phyloP scores from a whole-genome alignment of 129 eudicot species.

The Saposhnikovia divaricata region DNA sequence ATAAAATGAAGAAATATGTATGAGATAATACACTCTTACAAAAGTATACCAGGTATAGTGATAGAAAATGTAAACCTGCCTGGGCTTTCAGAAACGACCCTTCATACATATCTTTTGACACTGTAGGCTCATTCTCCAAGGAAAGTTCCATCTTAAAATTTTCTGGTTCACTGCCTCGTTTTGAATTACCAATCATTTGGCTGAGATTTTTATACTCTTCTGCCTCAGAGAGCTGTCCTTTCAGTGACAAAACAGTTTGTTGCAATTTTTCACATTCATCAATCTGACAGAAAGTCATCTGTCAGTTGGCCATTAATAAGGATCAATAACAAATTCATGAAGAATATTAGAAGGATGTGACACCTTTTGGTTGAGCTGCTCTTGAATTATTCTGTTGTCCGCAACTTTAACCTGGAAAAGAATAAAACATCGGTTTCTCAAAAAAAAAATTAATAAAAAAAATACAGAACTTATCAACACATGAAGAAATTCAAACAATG shows the following conservation, averaged over 20 bases:
- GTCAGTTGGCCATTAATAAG: slow-evolving; percentile 7
- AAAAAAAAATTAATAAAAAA: neutral
- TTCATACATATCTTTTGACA: slow-evolving; percentile 31
- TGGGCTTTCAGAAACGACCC: slow-evolving; percentile 48
- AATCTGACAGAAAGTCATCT: slow-evolving; percentile 33
- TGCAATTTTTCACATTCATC: slow-evolving; percentile 66
- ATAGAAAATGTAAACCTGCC: slow-evolving; percentile 37
- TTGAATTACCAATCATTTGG: slow-evolving; percentile 21
- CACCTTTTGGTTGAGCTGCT: slow-evolving; percentile 91
- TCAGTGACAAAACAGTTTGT: slow-evolving; percentile 54
- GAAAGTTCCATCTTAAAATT: slow-evolving; percentile 20
- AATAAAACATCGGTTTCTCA: slow-evolving; percentile 11
- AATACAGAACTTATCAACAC: neutral
- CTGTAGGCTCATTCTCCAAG: slow-evolving; percentile 24
- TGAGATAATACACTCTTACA: neutral
- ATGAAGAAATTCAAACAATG: neutral
- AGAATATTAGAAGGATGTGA: neutral
- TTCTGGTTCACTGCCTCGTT: slow-evolving; percentile 18
- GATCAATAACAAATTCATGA: neutral
- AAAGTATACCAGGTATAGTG: neutral
- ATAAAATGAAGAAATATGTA: neutral
- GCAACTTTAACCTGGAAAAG: slow-evolving; percentile 69
- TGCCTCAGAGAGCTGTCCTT: slow-evolving; percentile 62
- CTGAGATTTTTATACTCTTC: slow-evolving; percentile 26
- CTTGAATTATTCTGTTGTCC: slow-evolving; percentile 84